Conservation (phyloP, 1,284 basidiomycete species). For the Thecaphora thlaspeos region DNA sequence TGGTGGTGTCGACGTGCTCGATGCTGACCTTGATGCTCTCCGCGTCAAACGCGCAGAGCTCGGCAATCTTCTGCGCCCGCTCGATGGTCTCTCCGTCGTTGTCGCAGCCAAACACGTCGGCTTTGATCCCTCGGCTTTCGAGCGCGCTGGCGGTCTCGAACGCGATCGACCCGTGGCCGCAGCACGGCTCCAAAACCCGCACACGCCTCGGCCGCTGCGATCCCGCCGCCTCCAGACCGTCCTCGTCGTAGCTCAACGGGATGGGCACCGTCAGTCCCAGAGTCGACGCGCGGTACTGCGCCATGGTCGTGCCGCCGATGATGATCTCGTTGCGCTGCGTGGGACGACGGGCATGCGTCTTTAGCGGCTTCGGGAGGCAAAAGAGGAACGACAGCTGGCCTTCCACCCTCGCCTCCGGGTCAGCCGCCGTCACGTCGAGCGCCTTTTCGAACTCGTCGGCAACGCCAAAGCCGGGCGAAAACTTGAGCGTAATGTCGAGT, state of each 20-base stretch:
- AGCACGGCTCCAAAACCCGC: slow-evolving; percentile 33
- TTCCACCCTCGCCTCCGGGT: slow-evolving; percentile 9
- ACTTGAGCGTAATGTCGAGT: slow-evolving; percentile 35
- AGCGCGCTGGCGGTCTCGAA: slow-evolving; percentile 34
- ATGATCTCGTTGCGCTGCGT: slow-evolving; percentile 20
- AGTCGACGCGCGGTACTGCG: slow-evolving; percentile 28
- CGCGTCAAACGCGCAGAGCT: slow-evolving; percentile 11
- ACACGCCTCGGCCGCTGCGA: slow-evolving; percentile 4
- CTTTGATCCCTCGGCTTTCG: slow-evolving; percentile 18
- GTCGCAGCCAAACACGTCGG: slow-evolving; percentile 27
- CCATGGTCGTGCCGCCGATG: slow-evolving; percentile 33
- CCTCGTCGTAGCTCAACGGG: slow-evolving; percentile 8
- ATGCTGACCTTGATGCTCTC: slow-evolving; percentile 10
- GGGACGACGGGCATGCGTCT: slow-evolving; percentile 9
- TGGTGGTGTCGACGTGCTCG: slow-evolving; percentile 13
- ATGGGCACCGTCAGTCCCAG: slow-evolving; percentile 25
- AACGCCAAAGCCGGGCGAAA: slow-evolving; percentile 34
- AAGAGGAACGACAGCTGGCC: slow-evolving; percentile 30
- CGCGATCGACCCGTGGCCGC: slow-evolving; percentile 27
- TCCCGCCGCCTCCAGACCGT: slow-evolving; percentile 3
- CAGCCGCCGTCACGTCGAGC: slow-evolving; percentile 6
- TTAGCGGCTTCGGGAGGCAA: slow-evolving; percentile 12
- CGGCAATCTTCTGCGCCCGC: slow-evolving; percentile 14
- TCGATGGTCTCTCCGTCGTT: slow-evolving; percentile 18
- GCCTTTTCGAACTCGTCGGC: slow-evolving; percentile 36